These are phyloP conservation scores for Phytomonas francai DNA, from an alignment of 208 protist species.

Conservation along the genomic window DNA sequence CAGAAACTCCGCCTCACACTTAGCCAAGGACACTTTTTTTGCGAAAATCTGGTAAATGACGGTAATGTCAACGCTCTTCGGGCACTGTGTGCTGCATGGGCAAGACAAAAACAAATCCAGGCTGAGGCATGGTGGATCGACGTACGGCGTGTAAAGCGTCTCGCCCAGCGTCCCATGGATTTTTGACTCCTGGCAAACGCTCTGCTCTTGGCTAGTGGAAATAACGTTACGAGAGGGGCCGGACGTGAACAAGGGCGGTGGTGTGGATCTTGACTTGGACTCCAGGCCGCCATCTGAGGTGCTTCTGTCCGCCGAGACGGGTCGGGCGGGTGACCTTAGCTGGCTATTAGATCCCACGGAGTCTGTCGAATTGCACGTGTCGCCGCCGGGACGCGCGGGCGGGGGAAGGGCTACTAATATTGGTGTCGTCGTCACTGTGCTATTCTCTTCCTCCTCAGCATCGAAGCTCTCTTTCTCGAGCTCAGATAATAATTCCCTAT, in stretches of 20 bases:
- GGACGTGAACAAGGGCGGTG: too few species aligned
- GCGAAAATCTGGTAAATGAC: conserved; percentile 67
- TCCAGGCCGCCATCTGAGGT: neutral
- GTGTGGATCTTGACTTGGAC: neutral
- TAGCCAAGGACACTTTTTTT: conserved; percentile 78
- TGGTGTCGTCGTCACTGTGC: neutral
- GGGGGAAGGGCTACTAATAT: neutral
- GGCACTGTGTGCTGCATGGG: conserved; percentile 29
- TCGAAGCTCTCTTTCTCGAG: conserved; percentile 30
- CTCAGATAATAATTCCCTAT: conserved; percentile 40
- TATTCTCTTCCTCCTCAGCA: conserved; percentile 8
- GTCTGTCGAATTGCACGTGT: neutral
- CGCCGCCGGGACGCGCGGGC: neutral
- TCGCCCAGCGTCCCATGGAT: conserved; percentile 19
- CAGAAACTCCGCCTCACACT: conserved; percentile 75
- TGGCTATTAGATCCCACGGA: neutral
- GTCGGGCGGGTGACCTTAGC: neutral
- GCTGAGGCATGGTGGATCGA: conserved; percentile 38
- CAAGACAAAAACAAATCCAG: conserved; percentile 64
- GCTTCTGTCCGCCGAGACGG: neutral
- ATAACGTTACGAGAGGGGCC: neutral
- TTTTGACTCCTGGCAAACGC: neutral
- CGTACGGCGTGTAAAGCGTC: conserved; percentile 36
- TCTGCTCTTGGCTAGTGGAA: neutral
- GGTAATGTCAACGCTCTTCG: conserved; percentile 39